phyloP scores from a whole-genome alignment of 768 basidiomycete species.

The Trametopsis cervina region DNA sequence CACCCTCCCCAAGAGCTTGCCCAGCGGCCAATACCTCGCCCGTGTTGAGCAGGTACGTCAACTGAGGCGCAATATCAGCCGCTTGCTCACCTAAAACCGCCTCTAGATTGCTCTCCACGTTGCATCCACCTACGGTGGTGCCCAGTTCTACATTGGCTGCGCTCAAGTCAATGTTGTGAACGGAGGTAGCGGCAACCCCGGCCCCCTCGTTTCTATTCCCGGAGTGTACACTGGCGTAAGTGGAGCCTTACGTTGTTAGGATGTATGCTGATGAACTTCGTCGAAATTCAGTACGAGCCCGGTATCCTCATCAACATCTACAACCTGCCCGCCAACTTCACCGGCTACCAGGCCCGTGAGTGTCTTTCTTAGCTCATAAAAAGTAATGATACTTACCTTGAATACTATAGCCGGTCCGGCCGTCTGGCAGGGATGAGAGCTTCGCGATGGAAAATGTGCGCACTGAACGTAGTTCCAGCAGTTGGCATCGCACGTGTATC shows the following conservation, averaged over 20 bases:
- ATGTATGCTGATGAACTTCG: neutral
- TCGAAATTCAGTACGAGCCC: constrained; percentile 18
- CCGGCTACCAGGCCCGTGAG: constrained; percentile 19
- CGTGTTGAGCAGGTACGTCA: constrained; percentile 23
- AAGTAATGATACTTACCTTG: neutral
- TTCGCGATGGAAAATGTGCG: too few relatives aligned
- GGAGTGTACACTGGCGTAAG: constrained; percentile 28
- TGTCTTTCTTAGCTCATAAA: neutral
- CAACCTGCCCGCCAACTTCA: constrained; percentile 20
- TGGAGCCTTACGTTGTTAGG: neutral
- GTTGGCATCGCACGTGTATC: too few relatives aligned
- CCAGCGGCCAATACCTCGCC: constrained; percentile 28
- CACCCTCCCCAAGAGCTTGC: constrained; percentile 24
- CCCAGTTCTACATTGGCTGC: constrained; percentile 29
- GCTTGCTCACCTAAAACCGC: neutral
- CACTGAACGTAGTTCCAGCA: too few relatives aligned
- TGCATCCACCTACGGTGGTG: constrained; percentile 22
- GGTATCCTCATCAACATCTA: constrained; percentile 27
- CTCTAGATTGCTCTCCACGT: constrained; percentile 22
- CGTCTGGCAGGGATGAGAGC: constrained; percentile 19
- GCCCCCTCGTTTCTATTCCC: constrained; percentile 27
- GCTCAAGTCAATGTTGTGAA: constrained; percentile 28
- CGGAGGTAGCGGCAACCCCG: constrained; percentile 26
- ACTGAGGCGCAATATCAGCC: neutral
- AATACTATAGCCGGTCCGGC: constrained; percentile 18